A percentile compares a stretch with the other conserved stretches of the same genome.
These are phyloP conservation scores for Arabidopsis suecica DNA, from an alignment of 345 rosid genomes.

Conservation along the genomic window DNA sequence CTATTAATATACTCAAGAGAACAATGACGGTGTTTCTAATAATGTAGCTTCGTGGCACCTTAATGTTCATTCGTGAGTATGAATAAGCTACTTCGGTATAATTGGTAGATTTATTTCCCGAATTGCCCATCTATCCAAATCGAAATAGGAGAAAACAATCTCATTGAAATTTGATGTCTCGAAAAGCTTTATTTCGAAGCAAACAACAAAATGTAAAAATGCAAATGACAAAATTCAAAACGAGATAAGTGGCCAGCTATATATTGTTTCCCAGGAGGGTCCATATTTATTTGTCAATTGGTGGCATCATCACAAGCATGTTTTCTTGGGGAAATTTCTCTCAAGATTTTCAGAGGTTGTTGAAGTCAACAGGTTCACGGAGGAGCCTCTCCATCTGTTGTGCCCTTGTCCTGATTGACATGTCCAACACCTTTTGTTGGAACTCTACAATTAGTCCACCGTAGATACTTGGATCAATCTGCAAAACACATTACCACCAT, in stretches of 20 bases:
- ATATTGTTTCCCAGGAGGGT: conserved; percentile 37
- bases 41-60: conserved; percentile 22
- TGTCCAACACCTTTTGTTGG: conserved; percentile 86
- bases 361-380: conserved; percentile 66
- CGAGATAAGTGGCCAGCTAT: not conserved
- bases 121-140: not conserved
- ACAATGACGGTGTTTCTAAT: not conserved
- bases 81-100: no score
- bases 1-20: not conserved
- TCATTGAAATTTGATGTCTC: conserved; percentile 25
- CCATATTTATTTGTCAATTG: conserved; percentile 43
- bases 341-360: conserved; percentile 44
- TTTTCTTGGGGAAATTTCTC: conserved; percentile 2
- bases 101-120: no score
- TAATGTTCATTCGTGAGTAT: not conserved
- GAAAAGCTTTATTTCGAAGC: conserved; percentile 35
- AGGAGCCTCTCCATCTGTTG: conserved; percentile 93
- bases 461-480: conserved; percentile 92
- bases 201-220: conserved; percentile 30
- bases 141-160: conserved; percentile 13
- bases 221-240: conserved; percentile 22
- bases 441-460: conserved; percentile 93
- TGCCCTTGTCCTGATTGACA: conserved; percentile 93
- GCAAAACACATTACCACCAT: conserved; percentile 22
- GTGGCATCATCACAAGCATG: conserved; percentile 24